A percentile compares a stretch with the other conserved stretches of the same genome.
These are phyloP conservation scores for Rhinocladiella mackenziei DNA, from an alignment of 2,329 filamentous ascomycete species.

Conservation along the genomic window DNA sequence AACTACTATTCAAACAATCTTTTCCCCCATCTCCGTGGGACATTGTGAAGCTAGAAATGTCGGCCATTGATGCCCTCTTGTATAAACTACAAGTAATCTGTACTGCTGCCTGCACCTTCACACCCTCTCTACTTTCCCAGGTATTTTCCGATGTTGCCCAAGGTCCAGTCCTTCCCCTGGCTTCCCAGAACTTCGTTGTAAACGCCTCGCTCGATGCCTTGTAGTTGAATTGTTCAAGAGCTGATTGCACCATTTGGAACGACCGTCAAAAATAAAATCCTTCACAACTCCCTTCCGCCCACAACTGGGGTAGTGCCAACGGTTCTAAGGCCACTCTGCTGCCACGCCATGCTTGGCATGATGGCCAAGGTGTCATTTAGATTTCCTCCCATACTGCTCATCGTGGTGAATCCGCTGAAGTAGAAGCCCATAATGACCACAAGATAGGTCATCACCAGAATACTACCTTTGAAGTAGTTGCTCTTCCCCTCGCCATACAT, in stretches of 20 bases:
- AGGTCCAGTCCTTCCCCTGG: background rate
- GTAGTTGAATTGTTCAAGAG: too few relatives aligned
- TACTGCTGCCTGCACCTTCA: too few relatives aligned
- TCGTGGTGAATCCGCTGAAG: slow-evolving; percentile 64
- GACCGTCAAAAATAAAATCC: background rate
- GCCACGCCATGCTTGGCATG: slow-evolving; percentile 21
- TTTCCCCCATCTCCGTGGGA: too few relatives aligned
- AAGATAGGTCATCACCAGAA: slow-evolving; percentile 85
- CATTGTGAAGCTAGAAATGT: too few relatives aligned
- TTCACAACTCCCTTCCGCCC: slow-evolving; percentile 15
- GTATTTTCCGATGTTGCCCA: too few relatives aligned
- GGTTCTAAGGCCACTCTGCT: slow-evolving; percentile 9
- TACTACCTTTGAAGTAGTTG: slow-evolving; percentile 99
- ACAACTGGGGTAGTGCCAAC: background rate
- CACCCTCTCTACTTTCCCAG: background rate
- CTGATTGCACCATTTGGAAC: too few relatives aligned
- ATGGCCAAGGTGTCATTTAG: slow-evolving; percentile 45
- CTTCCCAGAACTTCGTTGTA: background rate
- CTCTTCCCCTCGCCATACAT: slow-evolving; percentile 99
- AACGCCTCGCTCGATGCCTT: background rate
- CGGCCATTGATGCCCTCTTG: too few relatives aligned
- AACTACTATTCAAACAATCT: too few relatives aligned
- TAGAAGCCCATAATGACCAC: slow-evolving; percentile 92
- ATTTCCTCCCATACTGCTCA: slow-evolving; percentile 47
- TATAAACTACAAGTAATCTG: too few relatives aligned